Base-by-base conservation (phyloP, 345 rosid genomes). In the Lagerstroemia speciosa region DNA sequence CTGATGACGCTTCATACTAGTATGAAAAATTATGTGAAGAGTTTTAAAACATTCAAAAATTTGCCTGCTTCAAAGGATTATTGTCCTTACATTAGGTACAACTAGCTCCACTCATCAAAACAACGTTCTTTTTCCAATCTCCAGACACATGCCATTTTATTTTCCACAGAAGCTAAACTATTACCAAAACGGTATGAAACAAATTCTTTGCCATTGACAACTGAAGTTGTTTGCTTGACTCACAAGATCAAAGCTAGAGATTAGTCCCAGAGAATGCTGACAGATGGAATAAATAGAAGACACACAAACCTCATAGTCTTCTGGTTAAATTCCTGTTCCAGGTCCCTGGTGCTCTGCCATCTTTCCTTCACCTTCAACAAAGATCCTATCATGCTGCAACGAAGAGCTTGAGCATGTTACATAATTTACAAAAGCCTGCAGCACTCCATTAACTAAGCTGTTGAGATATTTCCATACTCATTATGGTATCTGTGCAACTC, bases 301-400 rank as follows among this genome's bases (percentile, higher is more conserved):
- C 70, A 69, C n/a, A 84, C 81, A 65, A 78, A 92, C 98, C 99
- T 83, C 86, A 80, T 75, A 66, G 83, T 81, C 67, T 74, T 81
- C 66, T 81, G 81, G 62, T 72, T 63, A 80, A 73, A 74, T 73
- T 86, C 96, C 74, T 76, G 77, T 80, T 82, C 93, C 36, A 89
- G 83, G 77, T 88, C 90, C 73, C 81, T 78, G 85, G 84, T 77
- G 78, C 74, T 83, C 84, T 84, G 93, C 84, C 96, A 92, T 63
- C 75, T 83, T 33, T 81, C 86, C 83, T 94, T 94, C 89, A 87
- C 70, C 73, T 72, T 83, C 79, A 78, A 89, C 83, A 94, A 80
- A 77, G 73, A 81, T 68, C 72, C 87, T 81, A 92, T 76, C 78
- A 87, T 79, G 71, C 99, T 94, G 88, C 85, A 81, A 76, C 55